These are phyloP conservation scores for Chloropicon primus DNA, from an alignment of 139 green algal genomes.

Conservation along the genomic window DNA sequence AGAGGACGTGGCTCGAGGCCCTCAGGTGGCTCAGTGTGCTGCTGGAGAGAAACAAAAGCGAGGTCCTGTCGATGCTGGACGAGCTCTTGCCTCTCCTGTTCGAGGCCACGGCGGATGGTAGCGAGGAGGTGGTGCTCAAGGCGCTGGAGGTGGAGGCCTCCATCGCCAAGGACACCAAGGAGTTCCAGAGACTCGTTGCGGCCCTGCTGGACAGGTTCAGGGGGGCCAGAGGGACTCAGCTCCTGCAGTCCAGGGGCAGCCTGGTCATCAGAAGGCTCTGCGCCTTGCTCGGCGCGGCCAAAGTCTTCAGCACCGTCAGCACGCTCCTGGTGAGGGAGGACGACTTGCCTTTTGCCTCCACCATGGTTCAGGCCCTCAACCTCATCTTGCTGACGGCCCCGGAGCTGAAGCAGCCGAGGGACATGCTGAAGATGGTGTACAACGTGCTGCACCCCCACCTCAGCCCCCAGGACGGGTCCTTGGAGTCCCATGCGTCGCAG, in stretches of 20 bases:
- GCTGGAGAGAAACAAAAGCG: conserved; percentile 11
- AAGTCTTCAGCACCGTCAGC: conserved; percentile 18
- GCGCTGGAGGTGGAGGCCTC: conserved; percentile 39
- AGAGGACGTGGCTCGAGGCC: conserved; percentile 61
- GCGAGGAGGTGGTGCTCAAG: conserved; percentile 20
- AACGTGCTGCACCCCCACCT: background rate
- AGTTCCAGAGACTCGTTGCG: conserved; percentile 44
- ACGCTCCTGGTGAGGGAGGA: conserved; percentile 31
- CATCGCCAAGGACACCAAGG: conserved; percentile 32
- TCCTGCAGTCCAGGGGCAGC: conserved; percentile 49
- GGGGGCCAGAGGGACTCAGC: conserved; percentile 17
- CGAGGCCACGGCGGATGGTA: conserved; percentile 17
- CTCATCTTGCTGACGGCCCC: conserved; percentile 81
- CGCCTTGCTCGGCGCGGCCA: conserved; percentile 32
- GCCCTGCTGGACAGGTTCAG: conserved; percentile 39
- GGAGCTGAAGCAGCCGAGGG: conserved; percentile 40
- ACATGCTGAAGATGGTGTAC: background rate
- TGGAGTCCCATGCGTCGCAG: background rate
- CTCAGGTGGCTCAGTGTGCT: conserved; percentile 56
- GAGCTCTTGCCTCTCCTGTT: conserved; percentile 1
- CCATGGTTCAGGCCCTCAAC: conserved; percentile 71
- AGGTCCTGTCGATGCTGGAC: background rate
- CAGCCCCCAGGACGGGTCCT: background rate
- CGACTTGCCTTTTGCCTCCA: conserved; percentile 64
- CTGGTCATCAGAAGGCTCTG: conserved; percentile 54